phyloP scores from a whole-genome alignment of 345 rosid genomes.

The Iberis pinnata region DNA sequence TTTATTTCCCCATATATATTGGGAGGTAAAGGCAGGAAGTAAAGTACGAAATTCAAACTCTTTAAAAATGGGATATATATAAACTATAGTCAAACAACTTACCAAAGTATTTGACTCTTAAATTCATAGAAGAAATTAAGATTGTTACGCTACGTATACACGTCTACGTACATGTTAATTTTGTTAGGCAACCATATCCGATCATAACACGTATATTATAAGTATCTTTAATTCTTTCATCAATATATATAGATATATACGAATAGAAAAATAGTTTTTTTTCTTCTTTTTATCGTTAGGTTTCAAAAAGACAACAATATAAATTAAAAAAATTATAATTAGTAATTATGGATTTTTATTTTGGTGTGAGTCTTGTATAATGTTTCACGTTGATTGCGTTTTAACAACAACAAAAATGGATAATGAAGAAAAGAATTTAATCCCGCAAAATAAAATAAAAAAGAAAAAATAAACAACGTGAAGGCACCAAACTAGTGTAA shows the following conservation, averaged over 20 bases:
- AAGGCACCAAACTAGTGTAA: slow-evolving; percentile 44
- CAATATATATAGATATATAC: too few species aligned
- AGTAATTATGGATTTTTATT: background rate
- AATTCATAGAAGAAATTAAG: slow-evolving; percentile 13
- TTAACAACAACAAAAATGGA: slow-evolving; percentile 18
- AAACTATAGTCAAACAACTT: slow-evolving; percentile 10
- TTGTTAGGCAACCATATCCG: slow-evolving; percentile 21
- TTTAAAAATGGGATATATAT: background rate
- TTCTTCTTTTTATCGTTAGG: too few species aligned
- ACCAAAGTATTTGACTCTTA: slow-evolving; percentile 22
- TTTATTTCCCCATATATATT: too few species aligned
- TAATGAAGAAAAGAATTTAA: slow-evolving; percentile 4
- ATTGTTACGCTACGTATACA: slow-evolving; percentile 20
- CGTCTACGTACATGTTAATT: slow-evolving; percentile 11
- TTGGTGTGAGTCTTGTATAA: background rate
- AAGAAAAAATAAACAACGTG: slow-evolving; percentile 31
- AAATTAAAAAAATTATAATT: background rate
- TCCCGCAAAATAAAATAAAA: background rate
- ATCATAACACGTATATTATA: background rate
- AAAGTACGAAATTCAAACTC: background rate
- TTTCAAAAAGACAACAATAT: too few species aligned
- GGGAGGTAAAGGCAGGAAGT: too few species aligned
- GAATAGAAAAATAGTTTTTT: too few species aligned
- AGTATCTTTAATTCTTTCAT: background rate
- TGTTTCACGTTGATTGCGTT: slow-evolving; percentile 25